These are phyloP conservation scores for Aureobasidium musti DNA, from an alignment of 2,329 filamentous ascomycete genomes.

Conservation along the genomic window DNA sequence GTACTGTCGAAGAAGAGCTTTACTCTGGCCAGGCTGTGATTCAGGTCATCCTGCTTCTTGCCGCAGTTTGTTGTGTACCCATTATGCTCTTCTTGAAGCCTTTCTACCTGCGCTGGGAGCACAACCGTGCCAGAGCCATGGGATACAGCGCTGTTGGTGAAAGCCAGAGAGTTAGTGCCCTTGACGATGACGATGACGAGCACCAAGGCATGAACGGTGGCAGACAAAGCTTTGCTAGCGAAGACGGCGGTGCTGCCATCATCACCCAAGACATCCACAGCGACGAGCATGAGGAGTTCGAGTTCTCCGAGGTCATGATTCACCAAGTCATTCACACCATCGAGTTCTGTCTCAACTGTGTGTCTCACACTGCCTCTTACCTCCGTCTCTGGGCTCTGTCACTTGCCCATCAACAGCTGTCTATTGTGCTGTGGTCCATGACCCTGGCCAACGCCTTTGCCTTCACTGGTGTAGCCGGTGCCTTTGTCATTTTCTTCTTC, in stretches of 20 bases:
- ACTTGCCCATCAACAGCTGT: slow-evolving; percentile 95
- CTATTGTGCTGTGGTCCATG: slow-evolving; percentile 95
- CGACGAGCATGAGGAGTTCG: slow-evolving; percentile 92
- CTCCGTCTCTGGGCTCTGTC: slow-evolving; percentile 97
- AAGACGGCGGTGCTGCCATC: slow-evolving; percentile 81
- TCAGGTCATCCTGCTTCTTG: slow-evolving; percentile 74
- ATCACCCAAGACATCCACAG: slow-evolving; percentile 80
- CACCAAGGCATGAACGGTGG: slow-evolving; percentile 55
- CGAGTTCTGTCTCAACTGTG: slow-evolving; percentile 98
- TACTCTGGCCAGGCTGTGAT: slow-evolving; percentile 76
- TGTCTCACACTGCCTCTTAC: slow-evolving; percentile 98
- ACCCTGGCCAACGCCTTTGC: slow-evolving; percentile 77
- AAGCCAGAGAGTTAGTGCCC: slow-evolving; percentile 79
- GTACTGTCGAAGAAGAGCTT: slow-evolving; percentile 69
- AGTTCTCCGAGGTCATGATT: slow-evolving; percentile 97
- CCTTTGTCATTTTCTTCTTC: slow-evolving; percentile 76
- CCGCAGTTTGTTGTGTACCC: slow-evolving; percentile 85
- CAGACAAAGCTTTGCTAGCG: slow-evolving; percentile 65
- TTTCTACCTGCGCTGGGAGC: slow-evolving; percentile 89
- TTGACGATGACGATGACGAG: slow-evolving; percentile 80
- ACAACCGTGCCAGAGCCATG: slow-evolving; percentile 82
- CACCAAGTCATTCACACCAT: slow-evolving; percentile 99
- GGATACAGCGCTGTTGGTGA: slow-evolving; percentile 95
- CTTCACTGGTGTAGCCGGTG: slow-evolving; percentile 65
- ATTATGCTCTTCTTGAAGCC: slow-evolving; percentile 93